Base-by-base conservation (phyloP, 352 stramenopile species). In the Phytophthora pistaciae region DNA sequence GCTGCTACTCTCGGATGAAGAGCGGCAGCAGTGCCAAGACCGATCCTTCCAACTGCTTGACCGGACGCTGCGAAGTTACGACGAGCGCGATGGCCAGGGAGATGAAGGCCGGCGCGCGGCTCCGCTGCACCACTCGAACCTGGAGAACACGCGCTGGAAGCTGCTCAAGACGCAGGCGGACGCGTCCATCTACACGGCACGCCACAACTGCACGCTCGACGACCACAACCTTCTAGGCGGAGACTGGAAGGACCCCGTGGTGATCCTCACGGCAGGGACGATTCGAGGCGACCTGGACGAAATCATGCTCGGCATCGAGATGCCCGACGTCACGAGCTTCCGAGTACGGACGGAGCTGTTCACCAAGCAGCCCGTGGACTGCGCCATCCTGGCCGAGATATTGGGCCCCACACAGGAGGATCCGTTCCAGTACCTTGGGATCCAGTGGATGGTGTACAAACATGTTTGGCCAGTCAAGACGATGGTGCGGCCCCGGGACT, bases 401-500 rank as follows among this genome's bases (percentile, higher is more conserved):
- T 33, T 66, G 40, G 57, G 58, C 2, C 70, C 75, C 29, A 77
- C 56, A 3, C 62, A 68, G 6, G 42, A 46, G 18, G 71, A 82
- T 16, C 76, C 76, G 6, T 84, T 85, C 40, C 75, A 64, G 1
- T 80, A 69, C 33, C 63, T 85, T 2, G 64, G 57, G 4, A 46
- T 85, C 25, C 66, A 62, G 20, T 85, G 75, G 75, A 66, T 68
- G 55, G 4, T 68, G 27, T 68, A 57, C 20, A 56, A 78, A 9
- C 59, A 75, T 18, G 60, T 59, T 13, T 73, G 64, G 55, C 59
- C 54, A 14, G 14, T 76, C 33, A 72, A 70, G 13, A 23, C 66
- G 11, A 44, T 85, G 50, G 55, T 80, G 8, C 63, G 64, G 4
- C 66, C 77, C 11, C 72, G 72, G 21, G 75, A 83, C 27, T 76